Evolutionary conservation across 805 yeast species (phyloP), one percentile per base, ranked within the genome.

Genomic region (Pichia cephalocereana): DNA sequence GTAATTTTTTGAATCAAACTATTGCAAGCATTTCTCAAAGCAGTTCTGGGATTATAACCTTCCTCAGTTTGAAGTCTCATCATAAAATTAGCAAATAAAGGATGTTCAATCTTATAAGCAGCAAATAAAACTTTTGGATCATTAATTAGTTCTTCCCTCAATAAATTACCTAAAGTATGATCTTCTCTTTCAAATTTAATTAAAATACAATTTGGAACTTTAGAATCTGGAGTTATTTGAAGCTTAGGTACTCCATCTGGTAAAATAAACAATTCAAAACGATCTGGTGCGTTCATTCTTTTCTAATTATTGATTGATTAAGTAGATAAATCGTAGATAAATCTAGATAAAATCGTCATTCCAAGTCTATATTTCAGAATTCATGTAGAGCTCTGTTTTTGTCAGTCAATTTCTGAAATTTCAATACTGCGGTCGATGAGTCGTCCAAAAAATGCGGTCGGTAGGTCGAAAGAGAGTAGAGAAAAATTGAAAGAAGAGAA

Each of bases 161-260:
- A 74, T 58, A 93, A 67, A 65, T 93, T 93, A 28, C 96, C 99
- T 51, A 93, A 73, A 4, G 99, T 93, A 64, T 93, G 99, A 66
- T 93, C 99, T 66, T 93, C 99, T 63, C 96, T 83, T 67, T 93
- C 98, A 57, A 93, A 88, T 53, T 87, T 88, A 56, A 93, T 77
- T 52, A 90, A 79, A 43, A 95, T 90, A 41, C 98, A 95, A 64
- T 93, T 93, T 23, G 98, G 96, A 36, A 91, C 93, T 60, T 90
- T 86, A 48, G 95, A 81, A 68, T 93, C 99, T 8, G 97, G 96
- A 31, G 89, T 84, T 47, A 93, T 81, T 52, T 83, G 82, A 52
- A 93, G 75, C 86, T 93, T 93, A 46, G 91, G 85, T 46, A 87
- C 95, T 46, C 99, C 98, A 66, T 93, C 99, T n/a, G 97, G 98